These are phyloP conservation scores for Phytophthora pinifolia DNA, from an alignment of 352 stramenopile species.

Conservation along the genomic window DNA sequence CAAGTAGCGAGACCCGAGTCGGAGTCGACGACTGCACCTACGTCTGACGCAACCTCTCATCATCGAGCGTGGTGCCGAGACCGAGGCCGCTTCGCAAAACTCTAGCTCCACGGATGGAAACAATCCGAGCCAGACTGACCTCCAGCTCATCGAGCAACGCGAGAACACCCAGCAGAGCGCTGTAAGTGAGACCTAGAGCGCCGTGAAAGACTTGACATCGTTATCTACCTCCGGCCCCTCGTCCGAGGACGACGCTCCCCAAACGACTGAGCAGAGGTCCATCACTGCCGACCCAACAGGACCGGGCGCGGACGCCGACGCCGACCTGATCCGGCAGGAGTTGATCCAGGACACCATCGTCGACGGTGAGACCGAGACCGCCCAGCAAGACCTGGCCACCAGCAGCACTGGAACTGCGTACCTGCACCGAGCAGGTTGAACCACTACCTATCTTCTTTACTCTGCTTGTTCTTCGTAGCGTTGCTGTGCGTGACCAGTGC, in stretches of 20 bases:
- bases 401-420: slow-evolving; percentile 18
- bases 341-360: neutral
- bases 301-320: neutral
- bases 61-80: slow-evolving; percentile 6
- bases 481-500: too few relatives aligned
- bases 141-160: too few relatives aligned
- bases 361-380: neutral
- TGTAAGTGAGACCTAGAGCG: neutral
- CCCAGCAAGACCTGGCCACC: slow-evolving; percentile 4
- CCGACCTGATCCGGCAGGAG: neutral
- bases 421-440: slow-evolving; percentile 4
- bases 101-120: too few relatives aligned
- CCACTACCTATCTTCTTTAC: neutral
- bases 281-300: neutral
- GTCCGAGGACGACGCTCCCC: neutral
- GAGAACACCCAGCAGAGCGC: too few relatives aligned
- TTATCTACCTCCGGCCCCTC: slow-evolving; percentile 2
- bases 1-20: neutral
- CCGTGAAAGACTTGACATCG: neutral
- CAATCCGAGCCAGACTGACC: too few relatives aligned
- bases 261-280: slow-evolving; percentile 3
- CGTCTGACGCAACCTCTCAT: slow-evolving; percentile 2
- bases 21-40: neutral
- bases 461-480: neutral
- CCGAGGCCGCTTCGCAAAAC: neutral